phyloP scores from a whole-genome alignment of 225 moss, liverwort and hornwort species.

The Lunularia cruciata region DNA sequence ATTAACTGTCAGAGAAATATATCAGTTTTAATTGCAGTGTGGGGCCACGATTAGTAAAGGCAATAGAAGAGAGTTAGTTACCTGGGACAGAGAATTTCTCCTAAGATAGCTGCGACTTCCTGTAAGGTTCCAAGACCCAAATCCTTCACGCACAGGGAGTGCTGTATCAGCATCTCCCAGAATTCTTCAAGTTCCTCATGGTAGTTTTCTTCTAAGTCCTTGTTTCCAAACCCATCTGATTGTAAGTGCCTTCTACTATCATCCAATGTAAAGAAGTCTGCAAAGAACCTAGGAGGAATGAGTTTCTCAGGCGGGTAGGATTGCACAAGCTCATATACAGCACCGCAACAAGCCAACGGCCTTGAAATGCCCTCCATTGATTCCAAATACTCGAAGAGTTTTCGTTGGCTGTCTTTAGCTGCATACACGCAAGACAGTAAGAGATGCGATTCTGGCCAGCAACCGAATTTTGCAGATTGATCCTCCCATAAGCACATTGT shows the following conservation, averaged over 20 bases:
- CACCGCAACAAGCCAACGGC: constrained; percentile 56
- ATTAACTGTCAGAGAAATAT: no score
- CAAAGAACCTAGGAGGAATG: constrained; percentile 53
- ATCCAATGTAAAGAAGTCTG: constrained; percentile 32
- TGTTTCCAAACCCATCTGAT: constrained; percentile 20
- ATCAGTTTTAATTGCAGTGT: no score
- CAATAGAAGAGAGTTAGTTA: neutral
- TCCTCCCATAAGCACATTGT: constrained; percentile 84
- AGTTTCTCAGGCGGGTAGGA: constrained; percentile 63
- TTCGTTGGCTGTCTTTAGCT: constrained; percentile 60
- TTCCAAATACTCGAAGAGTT: constrained; percentile 55
- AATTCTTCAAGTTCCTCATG: constrained; percentile 58
- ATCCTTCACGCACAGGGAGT: constrained; percentile 52
- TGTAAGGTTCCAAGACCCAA: constrained; percentile 49
- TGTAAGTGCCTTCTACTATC: neutral
- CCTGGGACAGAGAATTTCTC: constrained; percentile 46
- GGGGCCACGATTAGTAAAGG: no score
- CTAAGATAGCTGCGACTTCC: constrained; percentile 46
- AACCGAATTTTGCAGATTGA: constrained; percentile 25
- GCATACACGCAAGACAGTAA: constrained; percentile 39
- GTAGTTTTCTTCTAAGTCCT: constrained; percentile 30
- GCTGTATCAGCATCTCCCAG: constrained; percentile 65
- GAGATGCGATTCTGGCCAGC: constrained; percentile 35
- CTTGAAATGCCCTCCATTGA: constrained; percentile 33
- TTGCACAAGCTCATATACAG: constrained; percentile 62